Evolutionary conservation across 2,329 filamentous ascomycete species (phyloP).

Genomic region (Claviceps fusiformis): DNA sequence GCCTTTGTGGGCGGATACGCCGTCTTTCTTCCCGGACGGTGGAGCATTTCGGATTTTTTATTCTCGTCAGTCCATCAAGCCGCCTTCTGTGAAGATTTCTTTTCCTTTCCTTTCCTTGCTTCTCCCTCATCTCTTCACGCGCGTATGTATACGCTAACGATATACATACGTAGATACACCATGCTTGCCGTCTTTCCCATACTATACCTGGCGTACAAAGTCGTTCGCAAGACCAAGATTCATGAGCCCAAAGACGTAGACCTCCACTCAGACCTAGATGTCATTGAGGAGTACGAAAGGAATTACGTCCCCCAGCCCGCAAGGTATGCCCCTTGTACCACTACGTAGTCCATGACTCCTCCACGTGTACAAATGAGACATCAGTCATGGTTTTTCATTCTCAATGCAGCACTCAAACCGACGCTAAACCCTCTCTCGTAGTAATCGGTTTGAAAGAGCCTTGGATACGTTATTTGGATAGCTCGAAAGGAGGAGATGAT

Average conservation of each 20-base stretch:
- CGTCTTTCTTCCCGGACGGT: constrained; percentile 53
- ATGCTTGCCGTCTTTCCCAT: constrained; percentile 60
- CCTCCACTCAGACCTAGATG: constrained; percentile 45
- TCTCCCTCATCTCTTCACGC: too few species aligned
- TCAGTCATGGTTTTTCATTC: too few species aligned
- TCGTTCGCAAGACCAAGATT: constrained; percentile 49
- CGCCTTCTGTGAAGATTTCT: background rate
- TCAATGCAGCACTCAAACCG: too few species aligned
- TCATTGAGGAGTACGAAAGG: constrained; percentile 54
- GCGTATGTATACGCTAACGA: background rate
- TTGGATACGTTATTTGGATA: constrained; percentile 11
- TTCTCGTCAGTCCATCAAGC: constrained; percentile 44
- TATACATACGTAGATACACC: constrained; percentile 41
- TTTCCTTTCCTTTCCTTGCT: background rate
- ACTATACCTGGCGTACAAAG: constrained; percentile 59
- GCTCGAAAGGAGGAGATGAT: background rate
- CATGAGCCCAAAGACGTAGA: constrained; percentile 46
- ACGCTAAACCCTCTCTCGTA: background rate
- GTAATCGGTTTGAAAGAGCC: constrained; percentile 11
- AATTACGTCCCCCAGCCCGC: constrained; percentile 42
- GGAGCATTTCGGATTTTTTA: constrained; percentile 57
- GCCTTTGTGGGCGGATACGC: constrained; percentile 63
- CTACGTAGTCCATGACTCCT: too few species aligned
- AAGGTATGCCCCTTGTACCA: constrained; percentile 29
- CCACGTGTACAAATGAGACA: too few species aligned